A percentile compares a stretch with the other conserved stretches of the same genome.
Conservation (phyloP, 2,329 filamentous ascomycete genomes). For the Aspergillus ruber region DNA sequence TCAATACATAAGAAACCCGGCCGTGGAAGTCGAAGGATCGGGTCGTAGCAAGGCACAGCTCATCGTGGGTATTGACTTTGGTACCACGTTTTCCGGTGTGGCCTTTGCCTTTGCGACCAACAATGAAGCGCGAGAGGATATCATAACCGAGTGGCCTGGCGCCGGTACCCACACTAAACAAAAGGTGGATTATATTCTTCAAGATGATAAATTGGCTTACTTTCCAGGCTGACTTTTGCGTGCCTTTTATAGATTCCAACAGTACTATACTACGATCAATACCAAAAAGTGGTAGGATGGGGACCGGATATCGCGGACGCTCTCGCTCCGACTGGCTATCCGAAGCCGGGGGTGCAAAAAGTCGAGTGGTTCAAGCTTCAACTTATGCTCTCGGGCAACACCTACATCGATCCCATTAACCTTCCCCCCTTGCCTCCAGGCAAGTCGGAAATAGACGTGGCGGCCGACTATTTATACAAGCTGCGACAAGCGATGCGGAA, state of each 20-base stretch:
- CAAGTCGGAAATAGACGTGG: slow-evolving; percentile 98
- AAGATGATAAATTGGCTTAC: too few relatives aligned
- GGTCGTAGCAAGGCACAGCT: slow-evolving; percentile 91
- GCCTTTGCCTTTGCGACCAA: slow-evolving; percentile 91
- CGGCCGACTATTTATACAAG: slow-evolving; percentile 98
- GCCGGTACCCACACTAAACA: slow-evolving; percentile 97
- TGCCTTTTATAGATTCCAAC: slow-evolving; percentile 69
- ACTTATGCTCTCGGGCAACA: slow-evolving; percentile 97
- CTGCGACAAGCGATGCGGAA: slow-evolving; percentile 94
- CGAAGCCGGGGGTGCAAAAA: slow-evolving; percentile 95
- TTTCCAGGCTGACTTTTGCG: neutral
- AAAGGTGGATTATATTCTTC: slow-evolving; percentile 57
- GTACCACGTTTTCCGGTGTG: slow-evolving; percentile 95
- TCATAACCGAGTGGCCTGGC: slow-evolving; percentile 98
- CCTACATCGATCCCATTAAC: slow-evolving; percentile 98
- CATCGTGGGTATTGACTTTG: slow-evolving; percentile 98
- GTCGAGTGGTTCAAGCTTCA: slow-evolving; percentile 99
- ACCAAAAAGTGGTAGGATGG: slow-evolving; percentile 99
- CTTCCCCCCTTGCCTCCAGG: slow-evolving; percentile 92
- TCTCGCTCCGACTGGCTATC: slow-evolving; percentile 91
- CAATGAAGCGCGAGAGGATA: slow-evolving; percentile 95
- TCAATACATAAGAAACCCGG: slow-evolving; percentile 29
- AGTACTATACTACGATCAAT: slow-evolving; percentile 99
- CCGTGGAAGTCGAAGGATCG: slow-evolving; percentile 73
- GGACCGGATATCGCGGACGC: slow-evolving; percentile 97